Percentiles rank a stretch among this genome's conserved stretches.
phyloP scores from a whole-genome alignment of 139 green algal species.

The Tetraselmis striata region DNA sequence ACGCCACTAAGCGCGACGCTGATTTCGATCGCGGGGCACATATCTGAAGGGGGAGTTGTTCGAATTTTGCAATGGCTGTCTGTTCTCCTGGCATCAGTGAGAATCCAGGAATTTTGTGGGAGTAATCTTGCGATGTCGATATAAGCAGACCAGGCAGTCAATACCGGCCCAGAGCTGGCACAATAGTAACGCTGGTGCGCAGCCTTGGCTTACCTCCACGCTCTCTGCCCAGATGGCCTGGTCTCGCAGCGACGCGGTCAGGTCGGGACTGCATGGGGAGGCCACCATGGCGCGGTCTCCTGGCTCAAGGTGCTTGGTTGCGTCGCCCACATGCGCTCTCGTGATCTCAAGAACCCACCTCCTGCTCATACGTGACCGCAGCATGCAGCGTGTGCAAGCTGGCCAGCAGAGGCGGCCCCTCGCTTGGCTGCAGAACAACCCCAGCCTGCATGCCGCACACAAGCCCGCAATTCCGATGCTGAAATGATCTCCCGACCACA shows the following conservation, averaged over 20 bases:
- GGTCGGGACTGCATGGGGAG: background rate
- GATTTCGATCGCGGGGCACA: background rate
- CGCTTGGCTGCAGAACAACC: background rate
- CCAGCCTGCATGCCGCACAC: background rate
- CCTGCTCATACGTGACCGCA: background rate
- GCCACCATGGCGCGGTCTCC: background rate
- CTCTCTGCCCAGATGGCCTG: background rate
- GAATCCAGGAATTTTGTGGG: background rate
- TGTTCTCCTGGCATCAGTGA: background rate
- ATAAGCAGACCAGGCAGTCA: too few relatives aligned
- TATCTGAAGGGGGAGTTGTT: background rate
- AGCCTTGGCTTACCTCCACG: too few relatives aligned
- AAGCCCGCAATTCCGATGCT: background rate
- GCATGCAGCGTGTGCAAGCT: background rate
- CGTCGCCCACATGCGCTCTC: background rate
- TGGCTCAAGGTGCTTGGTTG: background rate
- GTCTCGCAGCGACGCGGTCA: background rate
- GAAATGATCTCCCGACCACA: background rate
- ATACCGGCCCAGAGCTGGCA: too few relatives aligned
- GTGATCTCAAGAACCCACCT: background rate
- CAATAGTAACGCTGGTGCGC: too few relatives aligned
- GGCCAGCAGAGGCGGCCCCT: background rate
- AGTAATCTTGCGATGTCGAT: background rate
- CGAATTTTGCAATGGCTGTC: background rate
- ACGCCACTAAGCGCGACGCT: background rate